These are phyloP conservation scores for Ophiostoma novo-ulmi DNA, from an alignment of 2,329 filamentous ascomycete species.

Conservation along the genomic window DNA sequence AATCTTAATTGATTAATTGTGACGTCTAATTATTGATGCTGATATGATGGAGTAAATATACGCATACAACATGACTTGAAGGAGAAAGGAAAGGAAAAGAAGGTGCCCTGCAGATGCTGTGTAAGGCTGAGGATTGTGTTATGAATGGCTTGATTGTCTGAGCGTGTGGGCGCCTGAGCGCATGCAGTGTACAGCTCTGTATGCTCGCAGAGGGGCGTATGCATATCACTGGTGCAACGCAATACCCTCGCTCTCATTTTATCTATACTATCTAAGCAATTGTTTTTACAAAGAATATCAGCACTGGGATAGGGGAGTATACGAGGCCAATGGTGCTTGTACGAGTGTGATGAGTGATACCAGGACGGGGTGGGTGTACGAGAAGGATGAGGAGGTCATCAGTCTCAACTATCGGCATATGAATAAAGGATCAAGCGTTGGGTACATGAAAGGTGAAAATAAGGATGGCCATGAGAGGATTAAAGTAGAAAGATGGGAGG, in stretches of 20 bases:
- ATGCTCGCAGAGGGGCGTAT: not conserved
- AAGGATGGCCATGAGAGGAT: not conserved
- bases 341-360: conserved; percentile 19
- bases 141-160: conserved; percentile 12
- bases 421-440: not conserved
- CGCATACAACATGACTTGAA: not conserved
- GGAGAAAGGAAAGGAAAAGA: conserved; percentile 17
- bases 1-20: not conserved
- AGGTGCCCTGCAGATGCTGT: conserved; percentile 21
- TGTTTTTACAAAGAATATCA: too few species aligned
- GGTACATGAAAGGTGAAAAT: not conserved
- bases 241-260: not conserved
- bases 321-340: conserved; percentile 12
- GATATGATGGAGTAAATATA: not conserved
- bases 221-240: not conserved
- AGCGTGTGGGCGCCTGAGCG: conserved; percentile 8
- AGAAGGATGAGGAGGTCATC: not conserved
- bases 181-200: not conserved
- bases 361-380: not conserved
- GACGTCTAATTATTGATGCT: not conserved
- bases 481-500: not conserved
- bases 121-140: conserved; percentile 14
- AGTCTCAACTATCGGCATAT: conserved; percentile 7
- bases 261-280: not conserved
- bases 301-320: conserved; percentile 4